A percentile compares a stretch with the other conserved stretches of the same genome.
These are phyloP conservation scores for Xylariaceae sp. DNA, from an alignment of 2,329 filamentous ascomycete genomes.

Conservation along the genomic window DNA sequence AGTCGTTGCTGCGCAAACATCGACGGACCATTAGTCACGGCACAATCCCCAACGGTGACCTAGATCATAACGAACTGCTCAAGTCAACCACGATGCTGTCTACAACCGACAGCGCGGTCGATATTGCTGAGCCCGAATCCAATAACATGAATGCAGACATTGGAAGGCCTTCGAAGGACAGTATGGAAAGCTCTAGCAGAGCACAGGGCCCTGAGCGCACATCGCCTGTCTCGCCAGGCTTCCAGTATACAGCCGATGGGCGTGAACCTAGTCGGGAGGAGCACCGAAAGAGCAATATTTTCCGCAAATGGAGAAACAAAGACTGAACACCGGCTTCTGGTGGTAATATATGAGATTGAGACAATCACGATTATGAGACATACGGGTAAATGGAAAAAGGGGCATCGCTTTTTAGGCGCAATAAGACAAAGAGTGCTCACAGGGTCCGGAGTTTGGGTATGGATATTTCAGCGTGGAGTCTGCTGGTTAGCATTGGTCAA, in stretches of 20 bases:
- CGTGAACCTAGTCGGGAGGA: slow-evolving; percentile 24
- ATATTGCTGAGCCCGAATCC: slow-evolving; percentile 27
- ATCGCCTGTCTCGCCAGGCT: slow-evolving; percentile 27
- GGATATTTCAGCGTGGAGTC: slow-evolving; percentile 22
- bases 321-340: slow-evolving; percentile 9
- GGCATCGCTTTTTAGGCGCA: not conserved
- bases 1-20: slow-evolving; percentile 54
- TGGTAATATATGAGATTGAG: not conserved
- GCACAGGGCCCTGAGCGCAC: slow-evolving; percentile 13
- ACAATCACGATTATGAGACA: slow-evolving; percentile 10
- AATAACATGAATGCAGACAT: slow-evolving; percentile 25
- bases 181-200: slow-evolving; percentile 46
- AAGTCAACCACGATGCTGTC: slow-evolving; percentile 25
- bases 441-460: not conserved
- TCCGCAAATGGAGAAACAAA: slow-evolving; percentile 36
- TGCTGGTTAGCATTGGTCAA: slow-evolving; percentile 6
- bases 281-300: slow-evolving; percentile 30
- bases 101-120: slow-evolving; percentile 31
- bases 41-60: slow-evolving; percentile 47
- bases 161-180: slow-evolving; percentile 43
- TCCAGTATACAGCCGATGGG: slow-evolving; percentile 25
- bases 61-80: slow-evolving; percentile 42
- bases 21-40: slow-evolving; percentile 55
- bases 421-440: not conserved
- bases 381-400: not conserved